Evolutionary conservation across 2,329 filamentous ascomycete genomes (phyloP).

Genomic region (Cladophialophora bantiana): DNA sequence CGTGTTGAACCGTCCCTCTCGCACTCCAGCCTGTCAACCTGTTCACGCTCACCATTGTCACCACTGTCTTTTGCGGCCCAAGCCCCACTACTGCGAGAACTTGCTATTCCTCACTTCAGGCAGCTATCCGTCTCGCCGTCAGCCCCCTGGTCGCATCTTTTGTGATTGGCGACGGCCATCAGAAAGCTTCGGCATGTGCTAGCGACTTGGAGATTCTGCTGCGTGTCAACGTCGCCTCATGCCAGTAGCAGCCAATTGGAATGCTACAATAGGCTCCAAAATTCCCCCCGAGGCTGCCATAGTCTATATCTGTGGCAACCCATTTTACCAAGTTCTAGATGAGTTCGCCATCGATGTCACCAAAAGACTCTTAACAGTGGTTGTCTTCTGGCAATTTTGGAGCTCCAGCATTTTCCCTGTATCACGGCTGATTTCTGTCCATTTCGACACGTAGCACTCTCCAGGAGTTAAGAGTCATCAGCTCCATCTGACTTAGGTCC

Average conservation of each 20-base stretch:
- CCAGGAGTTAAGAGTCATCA: slow-evolving; percentile 18
- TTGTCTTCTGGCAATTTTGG: neutral
- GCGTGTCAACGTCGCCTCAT: slow-evolving; percentile 8
- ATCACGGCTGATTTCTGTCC: neutral
- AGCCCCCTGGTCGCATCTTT: slow-evolving; percentile 13
- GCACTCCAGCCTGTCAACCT: slow-evolving; percentile 7
- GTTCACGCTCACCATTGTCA: neutral
- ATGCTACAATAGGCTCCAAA: slow-evolving; percentile 14
- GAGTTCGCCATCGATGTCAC: slow-evolving; percentile 1
- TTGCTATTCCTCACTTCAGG: slow-evolving; percentile 5
- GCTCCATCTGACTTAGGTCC: slow-evolving; percentile 16
- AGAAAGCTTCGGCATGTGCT: slow-evolving; percentile 23
- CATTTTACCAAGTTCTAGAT: slow-evolving; percentile 10
- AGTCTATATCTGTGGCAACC: slow-evolving; percentile 9
- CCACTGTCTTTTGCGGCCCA: slow-evolving; percentile 21
- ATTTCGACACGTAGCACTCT: neutral
- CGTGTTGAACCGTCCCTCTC: slow-evolving; percentile 13
- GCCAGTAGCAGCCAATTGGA: slow-evolving; percentile 21
- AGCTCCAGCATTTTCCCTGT: neutral
- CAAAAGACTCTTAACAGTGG: neutral
- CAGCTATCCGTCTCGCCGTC: neutral
- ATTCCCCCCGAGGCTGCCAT: slow-evolving; percentile 20
- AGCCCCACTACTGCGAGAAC: slow-evolving; percentile 21
- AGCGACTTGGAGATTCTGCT: slow-evolving; percentile 17
- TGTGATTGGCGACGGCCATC: slow-evolving; percentile 17